Evolutionary conservation across 2,329 filamentous ascomycete genomes (phyloP).

Genomic region (Clonostachys rosea): DNA sequence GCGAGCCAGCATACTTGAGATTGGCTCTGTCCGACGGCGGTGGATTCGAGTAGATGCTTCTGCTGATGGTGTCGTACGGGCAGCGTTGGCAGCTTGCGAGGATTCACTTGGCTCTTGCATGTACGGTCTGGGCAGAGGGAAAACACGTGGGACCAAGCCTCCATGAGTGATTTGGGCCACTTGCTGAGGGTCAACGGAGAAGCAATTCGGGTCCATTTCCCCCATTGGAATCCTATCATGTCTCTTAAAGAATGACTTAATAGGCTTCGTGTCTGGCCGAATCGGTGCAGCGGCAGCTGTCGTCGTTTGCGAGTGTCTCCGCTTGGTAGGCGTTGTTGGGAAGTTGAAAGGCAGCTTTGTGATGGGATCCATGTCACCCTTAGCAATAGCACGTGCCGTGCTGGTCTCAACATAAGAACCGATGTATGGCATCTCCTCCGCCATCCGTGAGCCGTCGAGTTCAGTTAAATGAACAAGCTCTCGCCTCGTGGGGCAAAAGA

Average conservation of each 20-base stretch:
- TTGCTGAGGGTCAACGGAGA: conserved; percentile 43
- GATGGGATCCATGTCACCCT: conserved; percentile 82
- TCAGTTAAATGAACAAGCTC: conserved; percentile 72
- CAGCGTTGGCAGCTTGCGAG: no score
- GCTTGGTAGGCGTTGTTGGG: conserved; percentile 32
- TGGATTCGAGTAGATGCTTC: conserved; percentile 31
- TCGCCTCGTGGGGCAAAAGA: conserved; percentile 74
- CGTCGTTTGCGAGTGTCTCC: conserved; percentile 30
- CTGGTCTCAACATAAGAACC: conserved; percentile 67
- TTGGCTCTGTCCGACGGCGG: conserved; percentile 48
- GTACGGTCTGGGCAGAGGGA: conserved; percentile 55
- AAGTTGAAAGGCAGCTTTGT: conserved; percentile 66
- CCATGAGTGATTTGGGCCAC: conserved; percentile 43
- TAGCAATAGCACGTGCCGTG: conserved; percentile 69
- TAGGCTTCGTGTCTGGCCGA: conserved; percentile 38
- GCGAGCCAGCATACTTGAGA: conserved; percentile 34
- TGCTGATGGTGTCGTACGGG: neutral
- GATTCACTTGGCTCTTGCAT: conserved; percentile 24
- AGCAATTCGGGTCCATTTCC: conserved; percentile 61
- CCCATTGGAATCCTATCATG: conserved; percentile 49
- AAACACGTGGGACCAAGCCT: conserved; percentile 48
- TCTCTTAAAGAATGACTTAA: conserved; percentile 49
- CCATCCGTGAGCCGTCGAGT: conserved; percentile 55
- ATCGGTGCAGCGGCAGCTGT: conserved; percentile 9
- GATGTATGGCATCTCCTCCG: conserved; percentile 75